These are phyloP conservation scores for Mixia osmundae DNA, from an alignment of 1,284 basidiomycete genomes.

Conservation along the genomic window DNA sequence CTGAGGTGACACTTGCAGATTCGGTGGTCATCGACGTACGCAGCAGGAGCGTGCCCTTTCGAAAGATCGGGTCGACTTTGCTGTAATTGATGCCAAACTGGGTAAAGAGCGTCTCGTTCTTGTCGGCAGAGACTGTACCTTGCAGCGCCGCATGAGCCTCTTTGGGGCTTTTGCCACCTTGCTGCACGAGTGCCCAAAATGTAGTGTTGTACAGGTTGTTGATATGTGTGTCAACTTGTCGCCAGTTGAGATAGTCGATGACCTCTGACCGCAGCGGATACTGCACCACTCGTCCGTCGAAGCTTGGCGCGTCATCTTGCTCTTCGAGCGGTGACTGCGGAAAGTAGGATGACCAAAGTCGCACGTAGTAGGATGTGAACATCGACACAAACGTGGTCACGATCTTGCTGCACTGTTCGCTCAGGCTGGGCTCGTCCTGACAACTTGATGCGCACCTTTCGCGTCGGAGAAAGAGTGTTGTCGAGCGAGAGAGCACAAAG, in stretches of 20 bases:
- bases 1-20: no score
- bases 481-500: conserved; percentile 57
- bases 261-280: conserved; percentile 54
- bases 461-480: conserved; percentile 59
- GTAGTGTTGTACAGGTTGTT: conserved; percentile 93
- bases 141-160: conserved; percentile 45
- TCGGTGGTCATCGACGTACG: no score
- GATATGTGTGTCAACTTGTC: conserved; percentile 90
- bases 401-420: conserved; percentile 39
- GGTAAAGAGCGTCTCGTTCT: conserved; percentile 71
- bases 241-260: conserved; percentile 83
- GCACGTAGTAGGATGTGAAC: conserved; percentile 81
- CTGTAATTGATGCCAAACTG: conserved; percentile 78
- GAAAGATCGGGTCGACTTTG: conserved; percentile 40
- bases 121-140: conserved; percentile 68
- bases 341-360: conserved; percentile 60
- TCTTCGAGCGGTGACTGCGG: conserved; percentile 39
- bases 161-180: conserved; percentile 45
- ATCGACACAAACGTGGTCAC: conserved; percentile 65
- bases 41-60: conserved; percentile 88
- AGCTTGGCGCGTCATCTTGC: conserved; percentile 49
- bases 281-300: conserved; percentile 69
- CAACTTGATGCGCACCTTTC: conserved; percentile 25
- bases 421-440: not conserved
- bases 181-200: conserved; percentile 80